phyloP scores from a whole-genome alignment of 768 basidiomycete species.

The Imleria badia region DNA sequence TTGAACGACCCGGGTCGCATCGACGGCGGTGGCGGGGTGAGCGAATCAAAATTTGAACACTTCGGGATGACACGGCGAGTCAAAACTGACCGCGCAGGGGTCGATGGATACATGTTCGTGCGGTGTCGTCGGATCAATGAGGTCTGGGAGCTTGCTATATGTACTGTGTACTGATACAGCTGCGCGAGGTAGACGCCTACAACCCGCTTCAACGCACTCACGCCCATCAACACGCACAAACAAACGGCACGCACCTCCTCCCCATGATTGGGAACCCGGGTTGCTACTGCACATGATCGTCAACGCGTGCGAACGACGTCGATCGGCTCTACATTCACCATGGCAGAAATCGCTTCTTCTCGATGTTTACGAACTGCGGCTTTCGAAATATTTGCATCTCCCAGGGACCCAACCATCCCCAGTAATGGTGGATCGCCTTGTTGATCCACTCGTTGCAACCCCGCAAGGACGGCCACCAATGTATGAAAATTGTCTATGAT shows the following conservation, averaged over 20 bases:
- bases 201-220: background rate
- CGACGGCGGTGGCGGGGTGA: slow-evolving; percentile 68
- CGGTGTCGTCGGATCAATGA: slow-evolving; percentile 83
- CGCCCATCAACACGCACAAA: slow-evolving; percentile 49
- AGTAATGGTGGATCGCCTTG: slow-evolving; percentile 63
- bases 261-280: slow-evolving; percentile 40
- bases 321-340: slow-evolving; percentile 64
- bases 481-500: slow-evolving; percentile 81
- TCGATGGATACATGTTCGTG: slow-evolving; percentile 66
- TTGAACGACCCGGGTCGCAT: slow-evolving; percentile 84
- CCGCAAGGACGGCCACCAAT: slow-evolving; percentile 76
- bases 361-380: slow-evolving; percentile 58
- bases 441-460: slow-evolving; percentile 70
- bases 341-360: slow-evolving; percentile 58
- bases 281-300: slow-evolving; percentile 50
- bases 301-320: slow-evolving; percentile 53
- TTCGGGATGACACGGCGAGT: slow-evolving; percentile 71
- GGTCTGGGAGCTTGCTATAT: slow-evolving; percentile 69
- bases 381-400: slow-evolving; percentile 74
- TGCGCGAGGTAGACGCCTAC: slow-evolving; percentile 77
- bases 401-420: slow-evolving; percentile 67
- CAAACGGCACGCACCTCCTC: slow-evolving; percentile 55
- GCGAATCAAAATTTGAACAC: slow-evolving; percentile 74
- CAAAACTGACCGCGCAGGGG: slow-evolving; percentile 58
- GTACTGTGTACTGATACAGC: slow-evolving; percentile 56